Evolutionary conservation across 1,139 yeast species (phyloP), one percentile per base, ranked within the genome.

Genomic region (Debaryomycetaceae sp.): DNA sequence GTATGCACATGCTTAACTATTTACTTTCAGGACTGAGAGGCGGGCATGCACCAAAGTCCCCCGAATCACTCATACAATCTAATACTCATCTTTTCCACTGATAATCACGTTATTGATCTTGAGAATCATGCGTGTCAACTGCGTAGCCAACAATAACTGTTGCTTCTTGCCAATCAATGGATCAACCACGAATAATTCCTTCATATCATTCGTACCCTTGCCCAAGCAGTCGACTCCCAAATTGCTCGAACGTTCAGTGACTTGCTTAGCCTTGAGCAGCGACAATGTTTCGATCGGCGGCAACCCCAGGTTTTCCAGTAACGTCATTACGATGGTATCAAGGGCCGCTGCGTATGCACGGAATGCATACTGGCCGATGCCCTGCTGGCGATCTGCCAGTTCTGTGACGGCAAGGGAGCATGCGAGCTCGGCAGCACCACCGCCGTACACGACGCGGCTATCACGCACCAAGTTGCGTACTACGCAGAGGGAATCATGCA

Each of bases 151-250:
- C 51, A 85, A 63, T 41, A 90, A 71, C 58, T 92, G 99, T 56
- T 92, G 97, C 54, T 85, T 85, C 68, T 90, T 90, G 46, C 98
- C 96, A 46, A 90, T 86, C 54, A 85, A 74, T 32, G 98, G 97
- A 56, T 92, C 99, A 45, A 92, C 85, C 31, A 92, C 95, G 55
- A 90, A 92, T 47, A 82, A 67, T 45, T 86, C 87, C 53, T 78
- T 81, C 98, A 92, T 90, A 53, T 92, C 83, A 48, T 74, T 78
- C 32, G 83, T 74, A 30, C 93, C 94, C 43, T 70, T 71, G 39
- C 94, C 94, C 45, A 90, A 64, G 57, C 96, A 86, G 57, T 92
- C 98, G 29, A 92, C 94, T 42, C 99, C 99, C 38, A 86, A 62
- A 32, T 75, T 64, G 13, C 92, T 61, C 34, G 69, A 70, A 26